phyloP scores from a whole-genome alignment of 225 moss, liverwort and hornwort genomes.

The Sphagnum tenellum region DNA sequence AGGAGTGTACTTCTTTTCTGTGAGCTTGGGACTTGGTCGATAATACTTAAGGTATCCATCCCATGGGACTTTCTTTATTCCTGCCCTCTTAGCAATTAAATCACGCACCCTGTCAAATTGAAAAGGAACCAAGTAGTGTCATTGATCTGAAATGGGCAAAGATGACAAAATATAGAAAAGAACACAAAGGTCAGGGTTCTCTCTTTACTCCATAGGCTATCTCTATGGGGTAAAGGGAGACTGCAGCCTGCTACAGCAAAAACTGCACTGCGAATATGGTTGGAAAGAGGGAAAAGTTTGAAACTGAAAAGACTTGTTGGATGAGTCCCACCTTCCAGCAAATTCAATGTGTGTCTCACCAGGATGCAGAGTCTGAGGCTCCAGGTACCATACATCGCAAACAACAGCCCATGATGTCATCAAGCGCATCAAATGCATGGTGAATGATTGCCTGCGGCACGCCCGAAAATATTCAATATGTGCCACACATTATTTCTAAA shows the following conservation, averaged over 20 bases:
- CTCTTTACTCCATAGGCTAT: no score
- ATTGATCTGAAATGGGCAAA: no score
- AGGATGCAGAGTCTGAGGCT: slow-evolving; percentile 67
- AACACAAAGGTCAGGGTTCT: no score
- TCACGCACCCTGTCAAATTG: slow-evolving; percentile 58
- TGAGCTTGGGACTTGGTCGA: slow-evolving; percentile 89
- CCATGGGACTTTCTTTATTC: slow-evolving; percentile 95
- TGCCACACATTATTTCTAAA: no score
- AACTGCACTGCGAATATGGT: no score
- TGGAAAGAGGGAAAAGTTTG: no score
- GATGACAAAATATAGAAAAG: no score
- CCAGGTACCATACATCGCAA: slow-evolving; percentile 99
- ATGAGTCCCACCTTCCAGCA: slow-evolving; percentile 62
- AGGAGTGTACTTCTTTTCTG: slow-evolving; percentile 69
- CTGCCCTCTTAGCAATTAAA: slow-evolving; percentile 68
- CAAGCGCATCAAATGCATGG: slow-evolving; percentile 86
- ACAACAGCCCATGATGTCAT: slow-evolving; percentile 99
- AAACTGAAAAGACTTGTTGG: no score
- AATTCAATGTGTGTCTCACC: slow-evolving; percentile 87
- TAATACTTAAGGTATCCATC: slow-evolving; percentile 97
- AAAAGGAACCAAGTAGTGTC: no score
- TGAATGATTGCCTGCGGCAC: slow-evolving; percentile 79
- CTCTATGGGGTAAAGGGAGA: no score
- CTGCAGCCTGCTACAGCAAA: no score
- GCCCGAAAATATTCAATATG: no score